Evolutionary conservation across 164 flowering plant genomes (phyloP).

Genomic region (Umbilicus rupestris): DNA sequence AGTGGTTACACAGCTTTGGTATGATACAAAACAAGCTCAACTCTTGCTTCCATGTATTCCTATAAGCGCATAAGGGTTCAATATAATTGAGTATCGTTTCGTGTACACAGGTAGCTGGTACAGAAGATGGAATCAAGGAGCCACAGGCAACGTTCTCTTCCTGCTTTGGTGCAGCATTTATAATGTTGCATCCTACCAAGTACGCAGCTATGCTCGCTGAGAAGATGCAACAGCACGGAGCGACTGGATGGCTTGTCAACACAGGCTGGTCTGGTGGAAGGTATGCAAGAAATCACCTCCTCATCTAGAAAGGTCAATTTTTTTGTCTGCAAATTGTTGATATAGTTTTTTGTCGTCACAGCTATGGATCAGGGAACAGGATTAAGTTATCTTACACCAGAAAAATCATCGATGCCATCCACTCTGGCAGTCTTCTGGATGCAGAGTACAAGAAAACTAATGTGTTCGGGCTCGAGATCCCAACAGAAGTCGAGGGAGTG

Average conservation of each 20-base stretch:
- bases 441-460: conserved; percentile 59
- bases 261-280: conserved; percentile 99
- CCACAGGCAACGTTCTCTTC: conserved; percentile 95
- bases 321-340: not conserved
- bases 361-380: conserved; percentile 81
- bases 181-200: conserved; percentile 96
- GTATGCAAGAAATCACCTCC: conserved; percentile 22
- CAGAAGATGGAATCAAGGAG: conserved; percentile 92
- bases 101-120: conserved; percentile 78
- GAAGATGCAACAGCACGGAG: conserved; percentile 91
- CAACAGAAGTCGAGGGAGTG: conserved; percentile 75
- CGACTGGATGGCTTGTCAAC: conserved; percentile 99
- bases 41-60: not conserved
- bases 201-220: conserved; percentile 98
- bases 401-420: conserved; percentile 89
- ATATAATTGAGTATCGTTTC: not conserved
- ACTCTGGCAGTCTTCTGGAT: conserved; percentile 70
- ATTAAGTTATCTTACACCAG: conserved; percentile 79
- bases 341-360: conserved; percentile 22
- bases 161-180: conserved; percentile 97
- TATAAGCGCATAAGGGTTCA: not conserved
- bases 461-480: conserved; percentile 87
- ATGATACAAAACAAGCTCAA: conserved; percentile 4
- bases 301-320: not conserved
- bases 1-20: conserved; percentile 99